Evolutionary conservation across 1,284 basidiomycete genomes (phyloP).

Genomic region (Apiotrichum porosum): DNA sequence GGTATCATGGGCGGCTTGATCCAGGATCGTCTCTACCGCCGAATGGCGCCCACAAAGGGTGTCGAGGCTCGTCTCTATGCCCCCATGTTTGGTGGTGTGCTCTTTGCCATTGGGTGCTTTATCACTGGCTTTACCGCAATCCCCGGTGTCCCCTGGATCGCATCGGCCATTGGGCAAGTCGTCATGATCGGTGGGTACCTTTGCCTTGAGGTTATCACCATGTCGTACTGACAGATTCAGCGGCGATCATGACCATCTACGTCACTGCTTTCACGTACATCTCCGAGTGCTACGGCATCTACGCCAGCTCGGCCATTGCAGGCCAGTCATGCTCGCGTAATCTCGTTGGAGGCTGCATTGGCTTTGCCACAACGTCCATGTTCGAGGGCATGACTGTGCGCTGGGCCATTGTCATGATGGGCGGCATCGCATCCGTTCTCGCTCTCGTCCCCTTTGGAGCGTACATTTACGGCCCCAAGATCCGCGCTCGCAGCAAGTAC

Average conservation of each 20-base stretch:
- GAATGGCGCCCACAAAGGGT: constrained; percentile 54
- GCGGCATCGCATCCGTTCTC: constrained; percentile 14
- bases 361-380: constrained; percentile 18
- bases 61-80: constrained; percentile 69
- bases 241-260: constrained; percentile 29
- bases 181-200: constrained; percentile 50
- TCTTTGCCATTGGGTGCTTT: constrained; percentile 63
- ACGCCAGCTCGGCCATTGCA: constrained; percentile 22
- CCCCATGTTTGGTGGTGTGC: constrained; percentile 60
- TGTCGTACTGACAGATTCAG: neutral
- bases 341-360: constrained; percentile 20
- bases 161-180: constrained; percentile 50
- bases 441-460: constrained; percentile 40
- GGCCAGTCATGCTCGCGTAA: constrained; percentile 28
- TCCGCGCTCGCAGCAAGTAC: constrained; percentile 35
- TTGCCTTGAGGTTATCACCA: neutral
- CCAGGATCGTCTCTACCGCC: constrained; percentile 66
- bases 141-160: constrained; percentile 33
- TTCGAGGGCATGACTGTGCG: constrained; percentile 12
- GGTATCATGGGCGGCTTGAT: constrained; percentile 59
- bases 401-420: constrained; percentile 15
- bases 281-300: constrained; percentile 27
- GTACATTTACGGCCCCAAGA: constrained; percentile 36
- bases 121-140: constrained; percentile 45
- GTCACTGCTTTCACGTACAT: constrained; percentile 31